Base-by-base conservation (phyloP, 140 eudicot genomes). In the Stevia rebaudiana region DNA sequence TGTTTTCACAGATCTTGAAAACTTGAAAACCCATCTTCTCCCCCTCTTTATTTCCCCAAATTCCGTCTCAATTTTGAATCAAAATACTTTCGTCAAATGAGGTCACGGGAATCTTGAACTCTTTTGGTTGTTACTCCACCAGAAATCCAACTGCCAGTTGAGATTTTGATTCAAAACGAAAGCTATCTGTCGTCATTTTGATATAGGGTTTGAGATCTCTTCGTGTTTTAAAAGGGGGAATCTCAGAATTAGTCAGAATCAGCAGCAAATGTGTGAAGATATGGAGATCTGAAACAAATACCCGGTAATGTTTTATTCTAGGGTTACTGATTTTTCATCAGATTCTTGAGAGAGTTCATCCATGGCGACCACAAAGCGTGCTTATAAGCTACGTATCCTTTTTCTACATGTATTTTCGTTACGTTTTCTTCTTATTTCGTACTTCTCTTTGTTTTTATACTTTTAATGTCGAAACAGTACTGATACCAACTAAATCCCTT, bases 341-440 rank as follows among this genome's bases (percentile, higher is more conserved):
- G 64, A 55, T 57, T 22, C 18, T 60, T 44, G 58, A 40, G 53
- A 19, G 52, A 41, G 48, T 54, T 41, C 44, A 11, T 21, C 30
- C 18, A 77, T 81, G 85, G 79, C 89, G 62, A 79, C 95, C 39
- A 83, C 95, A 18, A 92, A 92, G 75, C 96, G 98, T 75, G 96
- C 96, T 75, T 92, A 92, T 55, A 92, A 92, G 95, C 95, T 92
- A 50, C 98, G 98, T 92, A 92, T 92, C 98, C 98, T 88, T 79
- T 70, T 61, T 35, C 21, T 48, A 40, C 33, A 5, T 65, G 24
- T 36, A 9, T 30, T 12, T 4, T 48, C 12, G 41, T 1, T 52
- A 16, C 15, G 16, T 16, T 25, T 4, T 46, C 11, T 55, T 25
- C 11, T 22, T 36, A 2, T n/a, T 71, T 22, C 5, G 0, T 22